Conservation (phyloP, 768 basidiomycete genomes). For the Boletus rubroflammeus region DNA sequence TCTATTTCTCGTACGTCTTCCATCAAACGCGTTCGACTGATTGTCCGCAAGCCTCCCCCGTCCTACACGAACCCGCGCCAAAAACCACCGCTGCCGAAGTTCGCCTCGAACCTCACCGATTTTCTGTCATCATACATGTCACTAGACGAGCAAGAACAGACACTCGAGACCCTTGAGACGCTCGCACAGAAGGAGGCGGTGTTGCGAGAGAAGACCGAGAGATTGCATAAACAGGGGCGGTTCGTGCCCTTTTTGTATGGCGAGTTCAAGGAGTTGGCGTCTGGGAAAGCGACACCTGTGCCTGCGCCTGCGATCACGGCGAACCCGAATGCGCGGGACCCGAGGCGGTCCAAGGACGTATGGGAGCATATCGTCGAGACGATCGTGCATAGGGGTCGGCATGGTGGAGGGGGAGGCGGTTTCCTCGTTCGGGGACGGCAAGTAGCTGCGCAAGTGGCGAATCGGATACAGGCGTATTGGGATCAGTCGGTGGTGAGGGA, state of each 20-base stretch:
- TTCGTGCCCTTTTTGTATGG: conserved; percentile 39
- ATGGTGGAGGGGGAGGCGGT: conserved; percentile 8
- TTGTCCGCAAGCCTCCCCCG: conserved; percentile 63
- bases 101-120: conserved; percentile 49
- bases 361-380: conserved; percentile 62
- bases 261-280: conserved; percentile 9
- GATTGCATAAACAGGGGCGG: conserved; percentile 46
- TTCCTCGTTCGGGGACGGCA: conserved; percentile 34
- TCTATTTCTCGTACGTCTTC: conserved; percentile 18
- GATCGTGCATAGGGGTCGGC: conserved; percentile 30
- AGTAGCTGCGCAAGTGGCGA: conserved; percentile 55
- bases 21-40: conserved; percentile 61
- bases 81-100: conserved; percentile 49
- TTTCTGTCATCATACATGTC: conserved; percentile 63
- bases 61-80: conserved; percentile 65
- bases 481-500: conserved; percentile 61
- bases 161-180: conserved; percentile 34
- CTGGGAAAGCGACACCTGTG: conserved; percentile 1
- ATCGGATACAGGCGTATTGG: conserved; percentile 71
- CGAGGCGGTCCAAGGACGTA: conserved; percentile 36
- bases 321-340: conserved; percentile 22
- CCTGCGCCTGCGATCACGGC: conserved; percentile 7
- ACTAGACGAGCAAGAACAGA: conserved; percentile 48
- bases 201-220: conserved; percentile 41
- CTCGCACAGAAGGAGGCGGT: conserved; percentile 43